phyloP scores from a whole-genome alignment of 2,329 filamentous ascomycete species.

The Meredithiella fracta region DNA sequence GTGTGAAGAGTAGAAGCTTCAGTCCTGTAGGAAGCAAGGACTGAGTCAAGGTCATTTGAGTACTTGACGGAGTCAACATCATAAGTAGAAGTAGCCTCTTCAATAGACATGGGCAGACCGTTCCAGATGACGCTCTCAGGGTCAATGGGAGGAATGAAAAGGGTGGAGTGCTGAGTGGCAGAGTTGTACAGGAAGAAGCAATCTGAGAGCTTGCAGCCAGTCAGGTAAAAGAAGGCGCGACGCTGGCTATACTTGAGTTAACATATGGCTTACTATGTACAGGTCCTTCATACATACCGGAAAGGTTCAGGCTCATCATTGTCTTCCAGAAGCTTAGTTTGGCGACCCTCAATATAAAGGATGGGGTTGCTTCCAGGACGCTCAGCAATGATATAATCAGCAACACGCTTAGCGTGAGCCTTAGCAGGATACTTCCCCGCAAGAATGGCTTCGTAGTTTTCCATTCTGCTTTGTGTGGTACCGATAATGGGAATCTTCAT shows the following conservation, averaged over 20 bases:
- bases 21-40: slow-evolving; percentile 35
- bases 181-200: slow-evolving; percentile 71
- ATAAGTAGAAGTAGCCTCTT: slow-evolving; percentile 61
- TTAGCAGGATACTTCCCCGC: slow-evolving; percentile 66
- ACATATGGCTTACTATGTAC: neutral
- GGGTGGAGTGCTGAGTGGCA: slow-evolving; percentile 50
- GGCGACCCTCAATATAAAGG: slow-evolving; percentile 76
- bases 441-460: slow-evolving; percentile 30
- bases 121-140: slow-evolving; percentile 88
- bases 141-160: slow-evolving; percentile 83
- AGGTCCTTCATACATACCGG: slow-evolving; percentile 33
- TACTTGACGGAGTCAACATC: slow-evolving; percentile 66
- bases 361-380: slow-evolving; percentile 48
- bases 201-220: slow-evolving; percentile 67
- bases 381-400: slow-evolving; percentile 54
- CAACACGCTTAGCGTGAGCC: slow-evolving; percentile 69
- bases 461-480: slow-evolving; percentile 11
- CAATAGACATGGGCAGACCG: slow-evolving; percentile 61
- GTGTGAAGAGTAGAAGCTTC: slow-evolving; percentile 45
- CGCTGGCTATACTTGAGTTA: slow-evolving; percentile 47
- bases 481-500: slow-evolving; percentile 5
- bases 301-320: slow-evolving; percentile 73
- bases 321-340: slow-evolving; percentile 70
- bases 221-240: slow-evolving; percentile 87
- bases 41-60: slow-evolving; percentile 58